Evolutionary conservation across 2,329 filamentous ascomycete species (phyloP).

Genomic region (Dichotomopilus funicola): DNA sequence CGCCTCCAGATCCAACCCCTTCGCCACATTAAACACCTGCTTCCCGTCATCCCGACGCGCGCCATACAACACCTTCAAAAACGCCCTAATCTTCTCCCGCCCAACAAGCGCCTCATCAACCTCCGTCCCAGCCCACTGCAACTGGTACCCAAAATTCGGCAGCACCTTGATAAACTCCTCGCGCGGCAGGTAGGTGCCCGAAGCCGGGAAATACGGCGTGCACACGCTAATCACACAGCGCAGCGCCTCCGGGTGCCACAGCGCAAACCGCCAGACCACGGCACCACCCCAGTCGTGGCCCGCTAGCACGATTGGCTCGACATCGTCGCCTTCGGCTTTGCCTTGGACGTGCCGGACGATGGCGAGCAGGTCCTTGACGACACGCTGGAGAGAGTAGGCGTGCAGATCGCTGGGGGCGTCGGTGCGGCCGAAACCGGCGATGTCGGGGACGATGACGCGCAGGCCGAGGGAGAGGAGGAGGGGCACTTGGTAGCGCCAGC

Average conservation of each 20-base stretch:
- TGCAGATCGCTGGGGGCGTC: slow-evolving; percentile 56
- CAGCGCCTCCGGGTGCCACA: slow-evolving; percentile 67
- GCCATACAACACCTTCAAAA: slow-evolving; percentile 67
- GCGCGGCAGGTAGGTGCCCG: slow-evolving; percentile 45
- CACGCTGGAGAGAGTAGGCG: slow-evolving; percentile 65
- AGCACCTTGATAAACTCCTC: slow-evolving; percentile 47
- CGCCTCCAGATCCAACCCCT: slow-evolving; percentile 47
- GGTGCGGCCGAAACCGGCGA: slow-evolving; percentile 79
- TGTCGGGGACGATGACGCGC: slow-evolving; percentile 76
- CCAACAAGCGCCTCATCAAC: slow-evolving; percentile 54
- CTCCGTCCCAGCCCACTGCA: slow-evolving; percentile 66
- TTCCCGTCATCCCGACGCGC: slow-evolving; percentile 50
- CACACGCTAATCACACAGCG: slow-evolving; percentile 72
- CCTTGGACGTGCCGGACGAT: slow-evolving; percentile 60
- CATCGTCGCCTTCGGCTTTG: slow-evolving; percentile 37
- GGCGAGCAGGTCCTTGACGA: slow-evolving; percentile 67
- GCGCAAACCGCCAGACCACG: slow-evolving; percentile 66
- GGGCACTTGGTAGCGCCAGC: slow-evolving; percentile 88
- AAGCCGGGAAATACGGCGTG: slow-evolving; percentile 62
- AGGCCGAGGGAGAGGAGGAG: slow-evolving; percentile 64
- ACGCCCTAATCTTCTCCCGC: slow-evolving; percentile 57
- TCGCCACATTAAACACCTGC: slow-evolving; percentile 48
- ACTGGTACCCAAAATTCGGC: slow-evolving; percentile 75
- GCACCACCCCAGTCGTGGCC: slow-evolving; percentile 91
- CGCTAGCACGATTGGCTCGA: slow-evolving; percentile 62